Evolutionary conservation across 176 grass and related monocot genomes (phyloP).

Genomic region (Echinochloa phyllopogon): DNA sequence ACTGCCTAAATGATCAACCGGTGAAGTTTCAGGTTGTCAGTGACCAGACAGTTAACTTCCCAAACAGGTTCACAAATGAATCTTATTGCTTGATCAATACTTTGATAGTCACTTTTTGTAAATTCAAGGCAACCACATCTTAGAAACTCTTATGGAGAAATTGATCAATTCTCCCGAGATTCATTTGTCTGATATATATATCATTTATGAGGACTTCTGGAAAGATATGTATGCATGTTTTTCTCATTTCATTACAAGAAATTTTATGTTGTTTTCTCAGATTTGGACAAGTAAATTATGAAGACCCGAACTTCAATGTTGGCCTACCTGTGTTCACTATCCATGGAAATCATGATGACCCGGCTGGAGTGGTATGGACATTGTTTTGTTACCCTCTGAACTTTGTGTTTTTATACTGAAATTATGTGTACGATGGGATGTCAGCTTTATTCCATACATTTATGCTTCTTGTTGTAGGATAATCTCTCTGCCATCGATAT

Average conservation of each 20-base stretch:
- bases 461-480: conserved; percentile 63
- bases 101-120: neutral
- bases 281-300: conserved; percentile 82
- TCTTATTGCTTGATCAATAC: neutral
- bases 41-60: conserved; percentile 70
- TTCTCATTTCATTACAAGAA: neutral
- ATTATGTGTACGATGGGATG: conserved; percentile 19
- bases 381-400: conserved; percentile 24
- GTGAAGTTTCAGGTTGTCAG: conserved; percentile 86
- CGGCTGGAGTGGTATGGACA: conserved; percentile 79
- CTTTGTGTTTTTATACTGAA: neutral
- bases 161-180: neutral
- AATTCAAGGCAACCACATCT: neutral
- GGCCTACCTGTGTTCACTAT: conserved; percentile 92
- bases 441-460: neutral
- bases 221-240: neutral
- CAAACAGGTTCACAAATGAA: conserved; percentile 34
- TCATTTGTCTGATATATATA: conserved; percentile 1
- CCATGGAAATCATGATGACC: conserved; percentile 88
- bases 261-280: conserved; percentile 44
- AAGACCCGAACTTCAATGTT: conserved; percentile 84
- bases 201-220: neutral
- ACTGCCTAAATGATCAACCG: conserved; percentile 63
- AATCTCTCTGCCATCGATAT: conserved; percentile 97
- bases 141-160: neutral